These are phyloP conservation scores for Podospora sp. DNA, from an alignment of 495 filamentous ascomycete genomes.

Conservation along the genomic window DNA sequence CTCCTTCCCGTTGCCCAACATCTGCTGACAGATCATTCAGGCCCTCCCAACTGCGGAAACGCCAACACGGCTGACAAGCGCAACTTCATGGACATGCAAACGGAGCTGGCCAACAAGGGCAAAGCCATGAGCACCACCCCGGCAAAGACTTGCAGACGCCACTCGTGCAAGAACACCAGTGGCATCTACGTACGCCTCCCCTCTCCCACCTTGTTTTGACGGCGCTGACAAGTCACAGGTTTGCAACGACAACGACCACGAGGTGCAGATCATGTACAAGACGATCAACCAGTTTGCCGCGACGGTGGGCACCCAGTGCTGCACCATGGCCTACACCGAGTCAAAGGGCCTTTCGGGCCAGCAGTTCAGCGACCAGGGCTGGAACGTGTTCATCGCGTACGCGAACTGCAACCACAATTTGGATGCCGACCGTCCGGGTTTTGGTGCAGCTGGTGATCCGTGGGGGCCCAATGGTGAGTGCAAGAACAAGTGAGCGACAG, in stretches of 20 bases:
- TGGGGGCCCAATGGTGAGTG: conserved; percentile 6
- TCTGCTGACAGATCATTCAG: too few relatives aligned
- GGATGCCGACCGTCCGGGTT: background rate
- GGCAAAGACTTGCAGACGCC: conserved; percentile 6
- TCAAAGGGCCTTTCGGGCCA: conserved; percentile 7
- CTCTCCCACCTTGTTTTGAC: background rate
- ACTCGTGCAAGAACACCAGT: conserved; percentile 13
- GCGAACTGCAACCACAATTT: background rate
- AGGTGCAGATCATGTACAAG: background rate
- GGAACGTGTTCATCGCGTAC: background rate
- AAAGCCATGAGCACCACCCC: background rate
- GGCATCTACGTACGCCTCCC: conserved; percentile 4
- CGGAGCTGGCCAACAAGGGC: background rate
- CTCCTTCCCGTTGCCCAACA: too few relatives aligned
- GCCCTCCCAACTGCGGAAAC: background rate
- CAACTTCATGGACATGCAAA: conserved; percentile 4
- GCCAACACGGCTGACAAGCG: background rate
- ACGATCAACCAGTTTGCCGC: background rate
- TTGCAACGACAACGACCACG: conserved; percentile 7
- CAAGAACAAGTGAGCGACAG: background rate
- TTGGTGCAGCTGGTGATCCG: background rate
- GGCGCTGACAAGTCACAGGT: background rate
- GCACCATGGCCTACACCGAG: background rate
- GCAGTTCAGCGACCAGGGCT: background rate
- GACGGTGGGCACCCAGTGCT: background rate